Conservation (phyloP, 148 eudicot species). For the Diospyros lotus region DNA sequence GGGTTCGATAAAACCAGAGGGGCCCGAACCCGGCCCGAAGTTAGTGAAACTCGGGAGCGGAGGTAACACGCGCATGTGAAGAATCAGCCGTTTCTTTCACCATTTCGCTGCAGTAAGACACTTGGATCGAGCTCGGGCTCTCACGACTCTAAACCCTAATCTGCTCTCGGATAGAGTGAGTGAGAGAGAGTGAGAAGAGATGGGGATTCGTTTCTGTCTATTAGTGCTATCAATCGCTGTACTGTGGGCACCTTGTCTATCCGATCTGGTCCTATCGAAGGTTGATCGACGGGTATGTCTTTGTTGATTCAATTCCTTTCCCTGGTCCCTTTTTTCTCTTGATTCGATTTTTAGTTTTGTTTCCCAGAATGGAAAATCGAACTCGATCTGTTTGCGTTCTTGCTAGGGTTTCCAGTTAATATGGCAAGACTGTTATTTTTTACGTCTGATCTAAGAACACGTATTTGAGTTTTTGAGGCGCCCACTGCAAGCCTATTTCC, state of each 20-base stretch:
- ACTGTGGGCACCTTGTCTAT: constrained; percentile 32
- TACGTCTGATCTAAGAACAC: neutral
- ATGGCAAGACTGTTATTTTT: neutral
- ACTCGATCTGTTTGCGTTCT: constrained; percentile 1
- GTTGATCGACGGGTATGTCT: constrained; percentile 78
- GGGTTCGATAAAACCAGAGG: too few relatives aligned
- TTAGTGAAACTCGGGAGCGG: too few relatives aligned
- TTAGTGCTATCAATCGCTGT: constrained; percentile 26
- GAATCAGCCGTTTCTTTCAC: too few relatives aligned
- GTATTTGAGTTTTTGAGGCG: neutral
- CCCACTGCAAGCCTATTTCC: neutral
- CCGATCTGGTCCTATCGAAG: constrained; percentile 83
- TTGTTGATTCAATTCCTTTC: neutral
- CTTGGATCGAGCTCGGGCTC: neutral
- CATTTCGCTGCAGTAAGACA: too few relatives aligned
- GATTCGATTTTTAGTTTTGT: neutral
- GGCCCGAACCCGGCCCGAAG: too few relatives aligned
- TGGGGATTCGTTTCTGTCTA: constrained; percentile 38
- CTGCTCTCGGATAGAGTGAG: neutral
- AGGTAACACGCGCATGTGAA: too few relatives aligned
- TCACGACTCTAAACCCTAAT: neutral
- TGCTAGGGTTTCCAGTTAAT: neutral
- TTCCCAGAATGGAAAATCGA: neutral
- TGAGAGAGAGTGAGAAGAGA: constrained; percentile 4
- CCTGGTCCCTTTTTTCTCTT: neutral